Percentiles rank a stretch among this genome's conserved stretches.
Conservation (phyloP, 345 rosid genomes). For the Schrenkiella parvula region DNA sequence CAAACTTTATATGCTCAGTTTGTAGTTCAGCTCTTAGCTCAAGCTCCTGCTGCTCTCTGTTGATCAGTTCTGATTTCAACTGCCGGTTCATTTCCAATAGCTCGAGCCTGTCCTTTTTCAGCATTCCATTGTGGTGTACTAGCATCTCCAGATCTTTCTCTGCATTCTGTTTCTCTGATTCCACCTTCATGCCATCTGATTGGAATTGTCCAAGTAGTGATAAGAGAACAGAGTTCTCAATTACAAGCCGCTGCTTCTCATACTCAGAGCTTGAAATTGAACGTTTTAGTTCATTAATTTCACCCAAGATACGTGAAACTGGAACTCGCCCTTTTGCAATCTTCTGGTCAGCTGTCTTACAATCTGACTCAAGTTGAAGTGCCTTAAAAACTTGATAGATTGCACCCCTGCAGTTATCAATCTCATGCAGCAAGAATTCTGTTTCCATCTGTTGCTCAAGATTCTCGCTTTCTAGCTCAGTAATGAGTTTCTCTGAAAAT, state of each 20-base stretch:
- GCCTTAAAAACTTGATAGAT: slow-evolving; percentile 61
- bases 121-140: slow-evolving; percentile 33
- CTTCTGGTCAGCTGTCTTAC: slow-evolving; percentile 24
- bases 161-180: slow-evolving; percentile 44
- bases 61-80: slow-evolving; percentile 48
- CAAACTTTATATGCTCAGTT: slow-evolving; percentile 39
- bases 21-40: slow-evolving; percentile 42
- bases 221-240: slow-evolving; percentile 73
- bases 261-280: slow-evolving; percentile 47
- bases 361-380: slow-evolving; percentile 53
- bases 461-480: slow-evolving; percentile 76
- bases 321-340: slow-evolving; percentile 44
- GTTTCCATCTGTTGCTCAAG: slow-evolving; percentile 71
- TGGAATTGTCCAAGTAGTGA: slow-evolving; percentile 51
- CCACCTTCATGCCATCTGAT: slow-evolving; percentile 51
- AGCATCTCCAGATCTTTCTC: slow-evolving; percentile 44
- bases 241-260: slow-evolving; percentile 56
- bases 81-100: slow-evolving; percentile 56
- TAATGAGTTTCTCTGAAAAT: slow-evolving; percentile 59
- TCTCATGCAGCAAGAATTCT: slow-evolving; percentile 62
- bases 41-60: slow-evolving; percentile 40
- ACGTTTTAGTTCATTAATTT: slow-evolving; percentile 50
- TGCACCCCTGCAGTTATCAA: slow-evolving; percentile 54
- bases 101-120: slow-evolving; percentile 49
- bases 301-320: slow-evolving; percentile 50